These are phyloP conservation scores for Fusarium succisae DNA, from an alignment of 2,329 filamentous ascomycete species.

Conservation along the genomic window DNA sequence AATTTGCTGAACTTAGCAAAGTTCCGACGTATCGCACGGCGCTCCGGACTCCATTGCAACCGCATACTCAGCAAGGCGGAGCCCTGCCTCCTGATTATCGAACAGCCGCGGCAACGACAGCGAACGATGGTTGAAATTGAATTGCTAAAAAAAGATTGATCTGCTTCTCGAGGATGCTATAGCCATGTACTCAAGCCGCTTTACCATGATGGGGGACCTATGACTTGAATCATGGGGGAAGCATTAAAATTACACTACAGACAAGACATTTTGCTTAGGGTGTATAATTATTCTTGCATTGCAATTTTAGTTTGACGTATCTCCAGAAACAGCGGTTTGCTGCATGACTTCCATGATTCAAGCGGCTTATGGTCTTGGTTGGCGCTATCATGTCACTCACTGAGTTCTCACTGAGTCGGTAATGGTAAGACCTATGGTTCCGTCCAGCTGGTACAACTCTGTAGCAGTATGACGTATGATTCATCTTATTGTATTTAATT, in stretches of 20 bases:
- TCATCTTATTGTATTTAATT: too few species aligned
- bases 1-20: slow-evolving; percentile 72
- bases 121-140: background rate
- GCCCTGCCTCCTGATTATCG: slow-evolving; percentile 71
- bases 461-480: too few species aligned
- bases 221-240: background rate
- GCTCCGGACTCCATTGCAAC: slow-evolving; percentile 68
- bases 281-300: background rate
- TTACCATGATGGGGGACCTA: too few species aligned
- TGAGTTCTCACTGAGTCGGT: background rate
- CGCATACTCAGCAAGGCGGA: slow-evolving; percentile 58
- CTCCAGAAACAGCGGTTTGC: too few species aligned
- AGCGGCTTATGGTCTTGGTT: background rate
- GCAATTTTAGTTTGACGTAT: rapidly evolving
- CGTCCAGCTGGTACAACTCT: background rate
- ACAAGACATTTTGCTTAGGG: background rate
- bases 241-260: background rate
- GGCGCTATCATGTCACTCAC: background rate
- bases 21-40: slow-evolving; percentile 82
- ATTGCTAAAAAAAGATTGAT: too few species aligned
- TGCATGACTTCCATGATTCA: background rate
- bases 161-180: rapidly evolving
- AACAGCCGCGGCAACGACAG: slow-evolving; percentile 43
- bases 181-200: too few species aligned
- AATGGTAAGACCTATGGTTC: background rate